Percentiles rank a stretch among this genome's conserved stretches.
Conservation (phyloP, 129 eudicot genomes). For the Pseudognaphalium luteoalbum region DNA sequence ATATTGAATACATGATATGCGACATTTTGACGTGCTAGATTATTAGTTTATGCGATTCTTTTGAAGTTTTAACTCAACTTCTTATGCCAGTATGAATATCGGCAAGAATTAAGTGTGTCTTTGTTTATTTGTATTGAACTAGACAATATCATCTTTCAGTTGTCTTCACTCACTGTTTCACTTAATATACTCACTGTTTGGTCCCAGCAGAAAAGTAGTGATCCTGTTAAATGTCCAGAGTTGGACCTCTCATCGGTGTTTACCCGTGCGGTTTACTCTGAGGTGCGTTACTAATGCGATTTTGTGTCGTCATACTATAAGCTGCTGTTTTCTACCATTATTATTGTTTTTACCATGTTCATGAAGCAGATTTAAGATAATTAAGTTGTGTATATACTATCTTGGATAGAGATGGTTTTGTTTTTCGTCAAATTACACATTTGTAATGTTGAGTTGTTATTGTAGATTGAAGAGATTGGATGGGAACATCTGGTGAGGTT, state of each 20-base stretch:
- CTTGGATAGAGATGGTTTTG: conserved; percentile 1
- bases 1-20: too few species aligned
- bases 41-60: conserved; percentile 20
- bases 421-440: background rate
- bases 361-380: background rate
- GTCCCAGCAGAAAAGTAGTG: conserved; percentile 29
- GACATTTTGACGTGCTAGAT: background rate
- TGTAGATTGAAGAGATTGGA: conserved; percentile 83
- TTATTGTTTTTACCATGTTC: background rate
- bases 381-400: background rate
- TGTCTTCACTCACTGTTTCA: conserved; percentile 6
- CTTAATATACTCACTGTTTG: conserved; percentile 8
- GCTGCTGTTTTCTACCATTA: background rate
- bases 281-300: conserved; percentile 43
- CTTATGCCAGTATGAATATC: conserved; percentile 29
- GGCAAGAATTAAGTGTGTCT: conserved; percentile 24
- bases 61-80: conserved; percentile 16
- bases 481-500: conserved; percentile 74
- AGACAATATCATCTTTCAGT: background rate
- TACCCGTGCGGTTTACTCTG: conserved; percentile 50
- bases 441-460: conserved; percentile 3
- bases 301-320: background rate
- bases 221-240: conserved; percentile 27
- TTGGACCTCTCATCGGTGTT: conserved; percentile 50
- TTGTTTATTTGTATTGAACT: background rate